These are phyloP conservation scores for Umbelopsis ramanniana DNA, from an alignment of 192 early-diverging fungal genomes.

Conservation along the genomic window DNA sequence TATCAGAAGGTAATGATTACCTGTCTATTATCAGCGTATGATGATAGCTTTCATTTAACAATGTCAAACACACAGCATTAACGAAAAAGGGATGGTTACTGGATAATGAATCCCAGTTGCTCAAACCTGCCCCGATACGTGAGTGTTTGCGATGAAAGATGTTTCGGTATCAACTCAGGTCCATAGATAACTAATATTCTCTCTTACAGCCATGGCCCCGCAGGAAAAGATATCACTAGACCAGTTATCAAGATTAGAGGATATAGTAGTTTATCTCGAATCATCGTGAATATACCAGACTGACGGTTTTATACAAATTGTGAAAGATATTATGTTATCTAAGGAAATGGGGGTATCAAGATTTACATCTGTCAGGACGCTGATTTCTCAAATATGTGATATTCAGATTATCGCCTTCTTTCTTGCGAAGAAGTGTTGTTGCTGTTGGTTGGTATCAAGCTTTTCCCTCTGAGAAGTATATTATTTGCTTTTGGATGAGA, in stretches of 20 bases:
- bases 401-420: background rate
- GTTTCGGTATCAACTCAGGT: background rate
- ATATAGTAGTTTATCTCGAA: slow-evolving; percentile 16
- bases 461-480: background rate
- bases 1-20: background rate
- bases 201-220: background rate
- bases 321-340: slow-evolving; percentile 1
- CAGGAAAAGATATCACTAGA: background rate
- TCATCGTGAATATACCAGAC: slow-evolving; percentile 19
- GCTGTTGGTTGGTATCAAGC: slow-evolving; percentile 16
- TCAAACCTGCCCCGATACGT: background rate
- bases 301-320: slow-evolving; percentile 17
- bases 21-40: background rate
- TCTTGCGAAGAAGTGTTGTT: background rate
- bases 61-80: background rate
- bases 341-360: background rate
- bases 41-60: background rate
- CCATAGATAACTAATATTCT: background rate
- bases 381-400: background rate
- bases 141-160: background rate
- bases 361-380: background rate
- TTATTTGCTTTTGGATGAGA: background rate
- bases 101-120: background rate
- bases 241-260: slow-evolving; percentile 13
- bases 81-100: background rate